Percentiles rank a stretch among this genome's conserved stretches.
Conservation (phyloP, 164 flowering plant genomes). For the Pachysandra terminalis region DNA sequence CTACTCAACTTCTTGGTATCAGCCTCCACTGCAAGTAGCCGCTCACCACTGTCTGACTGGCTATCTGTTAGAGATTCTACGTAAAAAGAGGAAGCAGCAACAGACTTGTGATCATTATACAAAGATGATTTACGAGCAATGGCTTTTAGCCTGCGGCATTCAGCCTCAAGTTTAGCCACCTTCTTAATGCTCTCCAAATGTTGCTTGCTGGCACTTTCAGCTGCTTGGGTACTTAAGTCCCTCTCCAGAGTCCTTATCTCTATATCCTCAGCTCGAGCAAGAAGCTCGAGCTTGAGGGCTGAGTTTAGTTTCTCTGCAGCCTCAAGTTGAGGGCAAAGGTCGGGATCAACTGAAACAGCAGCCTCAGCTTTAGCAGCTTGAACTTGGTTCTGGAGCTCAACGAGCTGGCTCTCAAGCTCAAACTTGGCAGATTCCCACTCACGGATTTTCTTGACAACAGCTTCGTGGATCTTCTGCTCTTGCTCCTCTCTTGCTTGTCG, state of each 20-base stretch:
- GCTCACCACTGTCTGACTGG: constrained; percentile 73
- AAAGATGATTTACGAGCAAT: constrained; percentile 36
- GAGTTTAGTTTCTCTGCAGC: constrained; percentile 59
- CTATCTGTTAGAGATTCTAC: constrained; percentile 71
- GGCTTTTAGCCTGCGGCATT: constrained; percentile 65
- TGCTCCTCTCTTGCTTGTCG: constrained; percentile 55
- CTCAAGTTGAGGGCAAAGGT: constrained; percentile 37
- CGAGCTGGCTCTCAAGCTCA: constrained; percentile 54
- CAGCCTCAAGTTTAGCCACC: constrained; percentile 80
- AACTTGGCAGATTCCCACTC: constrained; percentile 58
- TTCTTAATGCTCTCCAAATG: constrained; percentile 81
- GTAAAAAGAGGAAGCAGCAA: constrained; percentile 37
- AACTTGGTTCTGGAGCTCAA: constrained; percentile 46
- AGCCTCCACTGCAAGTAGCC: constrained; percentile 31
- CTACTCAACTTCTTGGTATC: constrained; percentile 27
- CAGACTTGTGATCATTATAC: constrained; percentile 39
- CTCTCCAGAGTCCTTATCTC: constrained; percentile 74
- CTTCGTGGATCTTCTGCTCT: constrained; percentile 46
- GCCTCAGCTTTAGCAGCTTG: constrained; percentile 36
- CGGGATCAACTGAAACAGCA: constrained; percentile 25
- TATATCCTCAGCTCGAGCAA: constrained; percentile 49
- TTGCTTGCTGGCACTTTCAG: constrained; percentile 88
- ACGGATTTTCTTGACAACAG: constrained; percentile 34
- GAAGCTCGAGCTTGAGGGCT: constrained; percentile 50
- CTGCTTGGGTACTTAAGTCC: constrained; percentile 85